Conservation (phyloP, 208 protist species). For the Trypanosomatidae sp. region DNA sequence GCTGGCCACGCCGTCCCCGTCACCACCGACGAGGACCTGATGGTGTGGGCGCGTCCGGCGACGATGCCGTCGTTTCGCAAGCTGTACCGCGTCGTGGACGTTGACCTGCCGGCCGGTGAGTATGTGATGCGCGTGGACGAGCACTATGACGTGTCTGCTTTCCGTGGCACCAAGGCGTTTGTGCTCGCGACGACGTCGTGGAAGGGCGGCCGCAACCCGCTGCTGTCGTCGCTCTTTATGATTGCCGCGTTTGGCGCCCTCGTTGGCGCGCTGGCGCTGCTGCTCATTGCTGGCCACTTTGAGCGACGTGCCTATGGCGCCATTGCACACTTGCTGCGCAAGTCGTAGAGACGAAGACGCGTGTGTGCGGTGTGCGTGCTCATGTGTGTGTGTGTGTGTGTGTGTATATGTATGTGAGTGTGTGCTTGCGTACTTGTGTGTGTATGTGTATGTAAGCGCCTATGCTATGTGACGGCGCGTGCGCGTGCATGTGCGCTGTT, state of each 20-base stretch:
- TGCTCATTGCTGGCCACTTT: slow-evolving; percentile 34
- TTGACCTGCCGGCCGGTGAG: slow-evolving; percentile 58
- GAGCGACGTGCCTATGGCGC: slow-evolving; percentile 2
- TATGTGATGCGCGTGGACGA: slow-evolving; percentile 88
- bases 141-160: slow-evolving; percentile 82
- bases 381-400: no score
- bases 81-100: slow-evolving; percentile 90
- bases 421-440: no score
- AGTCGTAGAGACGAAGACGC: no score
- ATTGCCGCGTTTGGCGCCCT: slow-evolving; percentile 80
- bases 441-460: no score
- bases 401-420: no score
- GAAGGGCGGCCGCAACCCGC: slow-evolving; percentile 93
- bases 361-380: no score
- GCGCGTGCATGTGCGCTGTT: no score
- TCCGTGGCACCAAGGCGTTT: slow-evolving; percentile 92
- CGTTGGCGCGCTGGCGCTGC: slow-evolving; percentile 45
- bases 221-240: slow-evolving; percentile 90
- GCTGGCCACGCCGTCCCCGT: slow-evolving; percentile 70
- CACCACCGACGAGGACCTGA: slow-evolving; percentile 93
- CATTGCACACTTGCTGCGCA: no score
- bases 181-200: slow-evolving; percentile 89
- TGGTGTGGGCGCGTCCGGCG: slow-evolving; percentile 97
- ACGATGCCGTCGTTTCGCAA: slow-evolving; percentile 96
- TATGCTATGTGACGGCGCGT: no score